Evolutionary conservation across 768 basidiomycete species (phyloP), one percentile per base, ranked within the genome.

Genomic region (Coprinopsis strossmayeri): DNA sequence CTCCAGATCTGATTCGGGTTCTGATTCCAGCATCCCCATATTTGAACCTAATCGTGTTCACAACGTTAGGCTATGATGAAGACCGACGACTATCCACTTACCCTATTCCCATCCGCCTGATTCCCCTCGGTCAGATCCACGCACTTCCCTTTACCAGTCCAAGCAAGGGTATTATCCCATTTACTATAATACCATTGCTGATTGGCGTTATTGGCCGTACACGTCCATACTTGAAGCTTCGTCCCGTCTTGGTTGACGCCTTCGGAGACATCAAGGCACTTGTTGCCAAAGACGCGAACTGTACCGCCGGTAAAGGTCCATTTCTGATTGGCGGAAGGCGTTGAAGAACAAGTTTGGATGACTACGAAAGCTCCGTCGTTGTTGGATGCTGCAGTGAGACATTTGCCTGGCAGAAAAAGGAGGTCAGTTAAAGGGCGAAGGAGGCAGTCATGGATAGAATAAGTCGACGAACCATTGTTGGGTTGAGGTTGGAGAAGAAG

Each of bases 1-100:
- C 76, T 72, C 77, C 78, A 78, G 51, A 72, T 56, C 57, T 79
- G 77, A 56, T 78, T 78, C 17, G 67, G 51, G 59, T 71, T 75
- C 47, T 58, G 27, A 23, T 55, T 59, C 23, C n/a, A 38, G 61
- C 77, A 79, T 25, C 53, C 53, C 70, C 72, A 78, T 45, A 77
- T 59, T 64, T 76, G 73, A 11, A 72, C 61, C 74, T 77, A 59
- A 25, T 11, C 9, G 45, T 43, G 18, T 15, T n/a, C 2, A 42
- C 30, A 44, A 42, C 35, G 30, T n/a, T 1, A 5, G 18, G 15
- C n/a, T 17, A n/a, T 28, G 32, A 27, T 11, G 27, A 20, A 21
- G 28, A 23, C 17, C n/a, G 25, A 15, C 32, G 21, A 21, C 13
- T 26, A 37, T 20, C 23, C 25, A 56, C 70, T 28, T 59, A 77